Conservation (phyloP, 2,329 filamentous ascomycete genomes). For the Alternaria novae-zelandiae region DNA sequence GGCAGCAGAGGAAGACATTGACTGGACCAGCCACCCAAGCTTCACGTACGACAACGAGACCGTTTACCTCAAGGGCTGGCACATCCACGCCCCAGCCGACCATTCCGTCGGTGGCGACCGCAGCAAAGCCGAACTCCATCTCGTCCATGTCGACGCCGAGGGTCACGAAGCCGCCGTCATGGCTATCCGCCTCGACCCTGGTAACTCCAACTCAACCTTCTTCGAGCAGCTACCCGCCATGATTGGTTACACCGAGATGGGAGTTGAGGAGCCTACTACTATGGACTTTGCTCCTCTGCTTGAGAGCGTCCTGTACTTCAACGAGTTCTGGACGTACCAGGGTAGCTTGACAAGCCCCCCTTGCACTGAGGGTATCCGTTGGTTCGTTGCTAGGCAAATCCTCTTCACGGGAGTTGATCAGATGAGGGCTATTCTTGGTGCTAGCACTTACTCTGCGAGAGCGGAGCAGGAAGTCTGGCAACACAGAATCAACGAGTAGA, state of each 20-base stretch:
- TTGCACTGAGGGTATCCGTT: conserved; percentile 56
- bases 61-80: conserved; percentile 58
- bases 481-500: conserved; percentile 53
- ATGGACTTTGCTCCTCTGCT: conserved; percentile 47
- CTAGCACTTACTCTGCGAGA: conserved; percentile 54
- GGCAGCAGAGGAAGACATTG: conserved; percentile 7
- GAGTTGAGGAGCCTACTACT: conserved; percentile 19
- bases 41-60: conserved; percentile 57
- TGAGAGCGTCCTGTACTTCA: conserved; percentile 48
- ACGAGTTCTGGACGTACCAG: conserved; percentile 58
- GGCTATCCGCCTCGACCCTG: conserved; percentile 56
- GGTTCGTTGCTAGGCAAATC: conserved; percentile 53
- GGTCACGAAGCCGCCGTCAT: conserved; percentile 56
- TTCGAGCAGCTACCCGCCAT: conserved; percentile 52
- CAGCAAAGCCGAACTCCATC: conserved; percentile 57
- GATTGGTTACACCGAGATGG: conserved; percentile 49
- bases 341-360: conserved; percentile 57
- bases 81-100: conserved; percentile 60
- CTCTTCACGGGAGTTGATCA: conserved; percentile 54
- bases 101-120: conserved; percentile 54
- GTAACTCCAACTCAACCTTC: conserved; percentile 48
- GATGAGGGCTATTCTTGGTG: conserved; percentile 56
- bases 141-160: conserved; percentile 54
- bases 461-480: conserved; percentile 55
- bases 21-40: conserved; percentile 50